phyloP scores from a whole-genome alignment of 352 stramenopile genomes.

The Globisporangium camurandrum region DNA sequence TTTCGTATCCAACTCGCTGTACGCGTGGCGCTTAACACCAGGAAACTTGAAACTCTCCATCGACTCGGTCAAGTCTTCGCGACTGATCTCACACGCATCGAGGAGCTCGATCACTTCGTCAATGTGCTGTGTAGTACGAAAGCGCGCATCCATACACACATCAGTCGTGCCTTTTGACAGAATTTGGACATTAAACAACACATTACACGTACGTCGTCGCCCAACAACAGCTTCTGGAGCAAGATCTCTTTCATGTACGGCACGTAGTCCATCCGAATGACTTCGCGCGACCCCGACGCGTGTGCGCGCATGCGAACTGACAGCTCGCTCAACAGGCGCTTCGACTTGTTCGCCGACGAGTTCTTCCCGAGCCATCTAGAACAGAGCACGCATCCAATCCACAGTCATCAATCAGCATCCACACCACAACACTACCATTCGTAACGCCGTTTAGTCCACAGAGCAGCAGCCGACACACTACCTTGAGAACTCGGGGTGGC shows the following conservation, averaged over 20 bases:
- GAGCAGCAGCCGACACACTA: constrained; percentile 27
- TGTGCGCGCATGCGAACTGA: constrained; percentile 92
- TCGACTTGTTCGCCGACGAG: constrained; percentile 93
- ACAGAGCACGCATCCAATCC: constrained; percentile 30
- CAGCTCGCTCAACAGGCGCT: constrained; percentile 92
- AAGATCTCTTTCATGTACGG: constrained; percentile 89
- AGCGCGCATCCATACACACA: no score
- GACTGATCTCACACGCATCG: constrained; percentile 95
- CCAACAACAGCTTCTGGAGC: constrained; percentile 62
- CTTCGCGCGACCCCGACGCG: constrained; percentile 79
- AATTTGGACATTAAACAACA: background rate
- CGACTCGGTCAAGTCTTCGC: constrained; percentile 97
- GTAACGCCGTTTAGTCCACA: no score
- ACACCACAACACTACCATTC: background rate
- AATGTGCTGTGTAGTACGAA: constrained; percentile 42
- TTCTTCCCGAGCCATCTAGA: constrained; percentile 96
- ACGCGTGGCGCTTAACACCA: constrained; percentile 67
- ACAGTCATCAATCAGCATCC: constrained; percentile 22
- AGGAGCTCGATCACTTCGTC: constrained; percentile 92
- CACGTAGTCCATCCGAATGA: constrained; percentile 84
- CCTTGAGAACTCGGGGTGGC: constrained; percentile 87
- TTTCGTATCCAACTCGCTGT: constrained; percentile 77
- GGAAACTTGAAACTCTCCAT: constrained; percentile 89
- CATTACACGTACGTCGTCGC: constrained; percentile 45
- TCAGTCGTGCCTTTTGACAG: no score